Evolutionary conservation across 352 stramenopile genomes (phyloP), one percentile per base, ranked within the genome.

Genomic region (Pythium rhizo-oryzae): DNA sequence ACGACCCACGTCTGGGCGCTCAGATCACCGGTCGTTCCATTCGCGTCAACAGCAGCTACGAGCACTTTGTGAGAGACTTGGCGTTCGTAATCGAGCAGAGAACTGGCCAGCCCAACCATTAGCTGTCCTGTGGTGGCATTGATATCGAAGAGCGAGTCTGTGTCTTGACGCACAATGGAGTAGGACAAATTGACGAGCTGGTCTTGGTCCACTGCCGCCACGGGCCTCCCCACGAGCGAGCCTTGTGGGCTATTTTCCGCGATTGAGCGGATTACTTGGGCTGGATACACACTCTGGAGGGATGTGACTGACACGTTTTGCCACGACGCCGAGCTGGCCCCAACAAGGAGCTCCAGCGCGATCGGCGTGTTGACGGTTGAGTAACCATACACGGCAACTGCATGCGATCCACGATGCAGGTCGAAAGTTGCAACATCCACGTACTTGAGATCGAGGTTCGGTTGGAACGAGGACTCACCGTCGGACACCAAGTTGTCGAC

Each of bases 31-130:
- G 19, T 35, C 2, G 6, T 8, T n/a, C 49, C 52, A 43, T 25
- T 62, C 16, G 23, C 12, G 52, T 77, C 71, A 0, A 49, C 43
- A 0, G 47, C 71, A 56, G 65, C 16, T 7, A 78, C 49, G 15
- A 70, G 59, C 23, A 78, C 19, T 1, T 25, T 16, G 37, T 74
- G 69, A 12, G 25, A 41, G 35, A 13, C n/a, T 15, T 63, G 57
- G 1, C 18, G 50, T 37, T 78, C 72, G 55, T 65, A 78, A 46
- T 78, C 67, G 16, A 75, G 60, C 11, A 72, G 57, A 7, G 53
- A 24, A 7, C 30, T 12, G 9, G 44, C 62, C 2, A 52, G 23
- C 11, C 52, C 63, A 16, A 78, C 54, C 21, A 4, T 23, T 6
- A 78, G n/a, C 39, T 73, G 68, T 18, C 72, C 72, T 28, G 41